phyloP scores from a whole-genome alignment of 2,329 filamentous ascomycete genomes.

The Cordyceps pruinosa region DNA sequence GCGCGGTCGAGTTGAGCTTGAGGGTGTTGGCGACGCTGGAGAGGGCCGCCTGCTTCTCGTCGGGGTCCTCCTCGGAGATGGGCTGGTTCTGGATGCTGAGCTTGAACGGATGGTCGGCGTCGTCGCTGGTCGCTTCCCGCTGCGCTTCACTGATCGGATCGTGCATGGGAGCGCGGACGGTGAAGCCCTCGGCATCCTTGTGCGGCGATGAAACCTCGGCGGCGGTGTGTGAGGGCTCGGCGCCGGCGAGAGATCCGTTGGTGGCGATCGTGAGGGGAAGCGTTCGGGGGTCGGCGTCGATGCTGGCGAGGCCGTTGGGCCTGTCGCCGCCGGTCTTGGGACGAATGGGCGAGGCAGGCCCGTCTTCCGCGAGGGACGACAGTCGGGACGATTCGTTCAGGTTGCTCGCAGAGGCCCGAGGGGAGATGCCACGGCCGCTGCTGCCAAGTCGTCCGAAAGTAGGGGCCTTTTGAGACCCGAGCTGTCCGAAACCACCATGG shows the following conservation, averaged over 20 bases:
- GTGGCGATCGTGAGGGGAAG: neutral
- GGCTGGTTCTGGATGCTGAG: conserved; percentile 74
- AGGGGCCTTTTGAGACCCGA: conserved; percentile 46
- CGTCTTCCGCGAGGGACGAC: conserved; percentile 51
- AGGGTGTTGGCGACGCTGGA: conserved; percentile 70
- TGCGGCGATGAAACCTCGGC: conserved; percentile 31
- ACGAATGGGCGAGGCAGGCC: conserved; percentile 23
- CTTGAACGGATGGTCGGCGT: conserved; percentile 64
- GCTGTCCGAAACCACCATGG: conserved; percentile 52
- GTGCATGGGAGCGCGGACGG: conserved; percentile 57
- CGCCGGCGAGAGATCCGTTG: neutral
- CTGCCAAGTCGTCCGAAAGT: conserved; percentile 58
- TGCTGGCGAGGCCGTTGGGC: neutral
- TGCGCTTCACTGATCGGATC: conserved; percentile 67
- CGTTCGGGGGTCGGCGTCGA: neutral
- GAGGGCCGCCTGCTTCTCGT: conserved; percentile 65
- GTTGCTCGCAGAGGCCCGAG: conserved; percentile 53
- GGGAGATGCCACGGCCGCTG: conserved; percentile 50
- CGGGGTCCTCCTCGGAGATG: conserved; percentile 69
- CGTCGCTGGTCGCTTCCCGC: conserved; percentile 52
- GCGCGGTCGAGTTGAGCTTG: conserved; percentile 56
- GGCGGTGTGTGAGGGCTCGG: conserved; percentile 29
- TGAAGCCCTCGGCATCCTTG: conserved; percentile 71
- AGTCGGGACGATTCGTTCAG: conserved; percentile 48
- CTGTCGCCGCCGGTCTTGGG: conserved; percentile 10